Conservation (phyloP, 2,329 filamentous ascomycete genomes). For the Plectosphaerella cucumerina region DNA sequence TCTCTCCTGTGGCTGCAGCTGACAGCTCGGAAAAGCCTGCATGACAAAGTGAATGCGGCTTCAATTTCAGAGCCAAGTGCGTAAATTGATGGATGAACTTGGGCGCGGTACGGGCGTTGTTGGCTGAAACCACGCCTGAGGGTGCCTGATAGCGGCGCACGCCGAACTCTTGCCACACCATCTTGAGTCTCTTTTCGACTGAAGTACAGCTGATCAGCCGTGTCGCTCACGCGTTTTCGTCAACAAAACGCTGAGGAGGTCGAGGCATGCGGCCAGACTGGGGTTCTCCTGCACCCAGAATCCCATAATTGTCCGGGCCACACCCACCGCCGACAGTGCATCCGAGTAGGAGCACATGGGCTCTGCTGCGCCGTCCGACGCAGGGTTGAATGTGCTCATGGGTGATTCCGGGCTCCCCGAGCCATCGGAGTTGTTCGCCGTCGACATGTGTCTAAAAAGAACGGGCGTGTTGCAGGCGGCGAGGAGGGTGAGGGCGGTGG, state of each 20-base stretch:
- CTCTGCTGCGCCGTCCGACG: background rate
- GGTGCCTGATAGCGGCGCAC: no score
- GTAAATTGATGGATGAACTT: no score
- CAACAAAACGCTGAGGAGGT: background rate
- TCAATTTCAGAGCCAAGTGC: no score
- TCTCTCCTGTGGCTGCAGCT: no score
- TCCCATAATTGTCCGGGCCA: background rate
- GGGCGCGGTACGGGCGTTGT: no score
- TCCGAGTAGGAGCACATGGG: background rate
- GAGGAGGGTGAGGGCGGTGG: background rate
- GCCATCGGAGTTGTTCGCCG: background rate
- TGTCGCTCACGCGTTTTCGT: background rate
- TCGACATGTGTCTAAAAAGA: background rate
- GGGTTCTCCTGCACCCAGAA: background rate
- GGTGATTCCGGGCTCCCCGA: background rate
- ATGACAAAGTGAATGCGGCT: no score
- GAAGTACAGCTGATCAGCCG: background rate
- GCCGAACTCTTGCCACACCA: no score
- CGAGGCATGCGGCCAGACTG: background rate
- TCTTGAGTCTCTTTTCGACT: no score
- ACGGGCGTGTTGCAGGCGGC: background rate
- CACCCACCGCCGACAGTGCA: background rate
- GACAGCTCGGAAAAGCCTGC: no score
- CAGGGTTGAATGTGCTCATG: background rate
- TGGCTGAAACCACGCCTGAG: no score